Percentiles rank a stretch among this genome's conserved stretches.
Conservation (phyloP, 352 stramenopile species). For the Peronospora tabacina region DNA sequence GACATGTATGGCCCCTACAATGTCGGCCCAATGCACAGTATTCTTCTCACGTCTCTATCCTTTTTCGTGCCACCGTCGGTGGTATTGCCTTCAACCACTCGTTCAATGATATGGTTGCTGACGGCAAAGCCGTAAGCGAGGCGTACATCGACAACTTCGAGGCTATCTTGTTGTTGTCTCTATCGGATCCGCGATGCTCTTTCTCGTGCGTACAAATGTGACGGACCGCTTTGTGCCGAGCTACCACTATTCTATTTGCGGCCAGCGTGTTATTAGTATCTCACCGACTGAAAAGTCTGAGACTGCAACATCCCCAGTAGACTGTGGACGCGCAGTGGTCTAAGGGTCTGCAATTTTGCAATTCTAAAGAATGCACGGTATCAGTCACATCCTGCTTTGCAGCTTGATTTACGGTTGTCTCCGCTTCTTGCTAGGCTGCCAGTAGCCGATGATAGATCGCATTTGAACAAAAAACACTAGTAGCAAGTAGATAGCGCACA, state of each 20-base stretch:
- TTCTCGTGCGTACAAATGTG: conserved; percentile 60
- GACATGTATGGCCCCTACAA: conserved; percentile 82
- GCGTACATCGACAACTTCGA: conserved; percentile 73
- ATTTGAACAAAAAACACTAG: too few relatives aligned
- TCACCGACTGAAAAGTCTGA: conserved; percentile 36
- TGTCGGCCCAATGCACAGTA: conserved; percentile 43
- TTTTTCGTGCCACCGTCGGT: conserved; percentile 64
- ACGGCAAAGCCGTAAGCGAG: conserved; percentile 37
- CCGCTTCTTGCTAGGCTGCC: too few relatives aligned
- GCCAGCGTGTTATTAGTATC: conserved; percentile 56
- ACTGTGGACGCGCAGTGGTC: too few relatives aligned
- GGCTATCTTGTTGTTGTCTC: conserved; percentile 57
- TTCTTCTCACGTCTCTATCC: conserved; percentile 72
- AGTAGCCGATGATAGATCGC: too few relatives aligned
- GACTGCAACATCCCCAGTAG: conserved; percentile 1
- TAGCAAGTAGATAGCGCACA: too few relatives aligned
- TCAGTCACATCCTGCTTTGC: too few relatives aligned
- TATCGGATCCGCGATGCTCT: conserved; percentile 50
- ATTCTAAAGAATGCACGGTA: too few relatives aligned
- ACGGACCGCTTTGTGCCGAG: conserved; percentile 56
- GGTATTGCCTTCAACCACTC: conserved; percentile 66
- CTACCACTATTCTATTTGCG: conserved; percentile 62
- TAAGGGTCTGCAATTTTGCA: too few relatives aligned
- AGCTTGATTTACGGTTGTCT: too few relatives aligned
- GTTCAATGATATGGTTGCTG: conserved; percentile 35